A percentile compares a stretch with the other conserved stretches of the same genome.
Evolutionary conservation across 495 filamentous ascomycete species (phyloP).

Genomic region (Hypoxylon rickii): DNA sequence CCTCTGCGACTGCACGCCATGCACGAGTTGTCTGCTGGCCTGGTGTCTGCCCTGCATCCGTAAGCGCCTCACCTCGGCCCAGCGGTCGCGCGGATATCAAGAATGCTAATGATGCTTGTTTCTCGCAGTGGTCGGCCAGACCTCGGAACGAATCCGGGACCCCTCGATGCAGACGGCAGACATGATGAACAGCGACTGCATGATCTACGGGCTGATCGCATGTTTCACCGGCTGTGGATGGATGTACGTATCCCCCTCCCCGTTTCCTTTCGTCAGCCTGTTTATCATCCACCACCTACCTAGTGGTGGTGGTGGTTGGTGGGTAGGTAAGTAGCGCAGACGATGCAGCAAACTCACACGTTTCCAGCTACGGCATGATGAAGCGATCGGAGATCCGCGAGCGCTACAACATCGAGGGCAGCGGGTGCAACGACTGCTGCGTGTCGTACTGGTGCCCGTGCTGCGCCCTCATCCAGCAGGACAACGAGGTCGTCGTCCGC

Average conservation of each 20-base stretch:
- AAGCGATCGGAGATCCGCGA: slow-evolving; percentile 60
- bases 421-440: slow-evolving; percentile 55
- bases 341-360: background rate
- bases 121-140: slow-evolving; percentile 51
- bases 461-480: slow-evolving; percentile 45
- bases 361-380: slow-evolving; percentile 47
- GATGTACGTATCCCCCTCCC: slow-evolving; percentile 38
- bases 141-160: slow-evolving; percentile 51
- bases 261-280: background rate
- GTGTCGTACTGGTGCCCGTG: slow-evolving; percentile 61
- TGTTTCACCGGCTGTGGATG: slow-evolving; percentile 39
- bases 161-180: slow-evolving; percentile 49
- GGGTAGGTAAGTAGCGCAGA: too few relatives aligned
- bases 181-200: slow-evolving; percentile 49
- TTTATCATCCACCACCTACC: background rate
- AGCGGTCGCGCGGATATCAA: background rate
- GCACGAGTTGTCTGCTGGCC: slow-evolving; percentile 45
- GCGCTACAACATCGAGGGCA: slow-evolving; percentile 59
- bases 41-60: slow-evolving; percentile 58
- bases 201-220: slow-evolving; percentile 32
- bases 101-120: background rate
- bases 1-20: slow-evolving; percentile 44
- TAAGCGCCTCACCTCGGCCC: slow-evolving; percentile 22
- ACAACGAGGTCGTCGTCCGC: slow-evolving; percentile 43
- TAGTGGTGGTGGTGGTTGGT: too few relatives aligned